Evolutionary conservation across 2,329 filamentous ascomycete genomes (phyloP), one percentile per base, ranked within the genome.

Genomic region (Penicillium sp.): DNA sequence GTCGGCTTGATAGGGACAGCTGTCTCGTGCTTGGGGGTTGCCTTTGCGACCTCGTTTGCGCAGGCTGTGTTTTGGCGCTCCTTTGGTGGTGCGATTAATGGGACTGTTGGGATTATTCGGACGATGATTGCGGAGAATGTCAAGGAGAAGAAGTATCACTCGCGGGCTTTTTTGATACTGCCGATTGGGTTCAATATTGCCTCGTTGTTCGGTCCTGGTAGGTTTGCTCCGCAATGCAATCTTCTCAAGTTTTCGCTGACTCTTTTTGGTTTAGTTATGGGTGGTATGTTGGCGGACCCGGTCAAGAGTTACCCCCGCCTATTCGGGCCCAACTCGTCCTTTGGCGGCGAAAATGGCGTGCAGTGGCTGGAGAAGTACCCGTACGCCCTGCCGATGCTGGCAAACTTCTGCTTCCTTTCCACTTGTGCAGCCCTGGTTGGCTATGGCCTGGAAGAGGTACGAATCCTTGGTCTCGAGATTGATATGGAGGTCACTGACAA

Each of bases 71-170:
- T 87, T 57, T 93, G 88, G 82, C 80, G 90, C 16, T 83, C 81
- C 10, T 77, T 90, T 59, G 89, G 89, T 1, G 90, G 90, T 3
- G 80, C 85, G 3, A 79, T 90, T 40, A 92, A 91, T 70, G 89
- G 88, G 0, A 92, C 90, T 58, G 85, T 91, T 4, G 88, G 88
- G 0, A 88, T 91, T 13, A 88, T 91, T 81, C 80, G 89, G 63
- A 91, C 88, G 2, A 88, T 90, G 83, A 89, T 91, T 51, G 85
- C 84, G 2, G 89, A 92, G 74, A 87, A 89, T 53, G 86, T 92
- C 19, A 82, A 83, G 64, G 89, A 91, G 75, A 90, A 89, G 76
- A 89, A 84, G 74, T 89, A 78, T 57, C 78, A 81, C 62, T 79
- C 77, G 10, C 75, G 84, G 49, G 85, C 85, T 0, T 88, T 87